Percentiles rank a stretch among this genome's conserved stretches.
Evolutionary conservation across 2,329 filamentous ascomycete species (phyloP).

Genomic region (Zalaria sp.): DNA sequence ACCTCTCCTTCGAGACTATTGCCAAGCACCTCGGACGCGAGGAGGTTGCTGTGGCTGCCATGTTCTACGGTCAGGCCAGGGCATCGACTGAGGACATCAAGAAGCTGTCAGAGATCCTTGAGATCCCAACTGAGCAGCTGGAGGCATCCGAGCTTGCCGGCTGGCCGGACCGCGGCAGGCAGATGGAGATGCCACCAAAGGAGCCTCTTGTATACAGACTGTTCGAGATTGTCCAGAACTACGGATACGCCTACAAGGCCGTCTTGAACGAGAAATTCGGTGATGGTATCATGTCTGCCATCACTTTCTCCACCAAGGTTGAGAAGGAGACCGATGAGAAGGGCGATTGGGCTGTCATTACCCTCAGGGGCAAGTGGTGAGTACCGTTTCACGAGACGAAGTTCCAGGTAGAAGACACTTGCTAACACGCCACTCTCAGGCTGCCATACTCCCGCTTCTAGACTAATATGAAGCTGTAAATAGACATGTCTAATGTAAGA

Average conservation of each 20-base stretch:
- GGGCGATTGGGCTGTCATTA: slow-evolving; percentile 78
- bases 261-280: slow-evolving; percentile 80
- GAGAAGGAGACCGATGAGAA: slow-evolving; percentile 85
- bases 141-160: slow-evolving; percentile 46
- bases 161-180: slow-evolving; percentile 68
- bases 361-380: slow-evolving; percentile 70
- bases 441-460: slow-evolving; percentile 36
- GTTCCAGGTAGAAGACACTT: too few species aligned
- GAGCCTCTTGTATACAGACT: slow-evolving; percentile 82
- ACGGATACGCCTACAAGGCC: slow-evolving; percentile 91
- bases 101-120: slow-evolving; percentile 52
- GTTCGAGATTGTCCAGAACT: slow-evolving; percentile 93
- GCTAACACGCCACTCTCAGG: slow-evolving; percentile 17
- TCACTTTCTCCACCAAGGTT: slow-evolving; percentile 77
- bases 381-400: slow-evolving; percentile 17
- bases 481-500: background rate
- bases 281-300: slow-evolving; percentile 88
- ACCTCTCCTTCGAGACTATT: slow-evolving; percentile 68
- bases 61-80: slow-evolving; percentile 81
- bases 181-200: slow-evolving; percentile 68
- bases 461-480: slow-evolving; percentile 1
- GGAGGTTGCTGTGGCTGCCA: slow-evolving; percentile 71
- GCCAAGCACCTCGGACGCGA: slow-evolving; percentile 58
- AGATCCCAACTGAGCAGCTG: slow-evolving; percentile 42
- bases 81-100: slow-evolving; percentile 56